A percentile compares a stretch with the other conserved stretches of the same genome.
phyloP scores from a whole-genome alignment of 306 rosid species.

The Geum urbanum region DNA sequence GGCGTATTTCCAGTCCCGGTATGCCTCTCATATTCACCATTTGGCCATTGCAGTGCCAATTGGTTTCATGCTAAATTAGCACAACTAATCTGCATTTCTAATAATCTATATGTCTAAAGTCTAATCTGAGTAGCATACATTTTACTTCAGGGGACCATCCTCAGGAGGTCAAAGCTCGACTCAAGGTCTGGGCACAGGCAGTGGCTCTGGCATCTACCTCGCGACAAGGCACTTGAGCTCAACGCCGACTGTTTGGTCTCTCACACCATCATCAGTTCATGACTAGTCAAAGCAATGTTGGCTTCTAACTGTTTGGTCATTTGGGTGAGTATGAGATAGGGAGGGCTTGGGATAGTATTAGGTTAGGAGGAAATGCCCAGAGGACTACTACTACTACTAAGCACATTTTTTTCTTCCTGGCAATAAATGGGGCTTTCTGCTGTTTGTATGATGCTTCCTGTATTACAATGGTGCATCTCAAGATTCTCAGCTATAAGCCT shows the following conservation, averaged over 20 bases:
- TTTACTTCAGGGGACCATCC: constrained; percentile 67
- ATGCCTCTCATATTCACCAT: background rate
- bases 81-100: background rate
- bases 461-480: background rate
- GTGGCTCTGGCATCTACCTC: constrained; percentile 78
- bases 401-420: constrained; percentile 5
- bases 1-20: constrained; percentile 86
- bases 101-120: background rate
- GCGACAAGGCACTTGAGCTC: constrained; percentile 34
- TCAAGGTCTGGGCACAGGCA: constrained; percentile 88
- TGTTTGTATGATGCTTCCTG: constrained; percentile 1
- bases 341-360: background rate
- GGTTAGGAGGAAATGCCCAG: background rate
- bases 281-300: background rate
- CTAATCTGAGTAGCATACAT: background rate
- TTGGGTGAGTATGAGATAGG: background rate
- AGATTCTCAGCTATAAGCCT: background rate
- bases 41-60: constrained; percentile 3
- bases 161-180: constrained; percentile 80
- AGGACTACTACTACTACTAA: background rate
- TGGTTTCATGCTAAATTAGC: background rate
- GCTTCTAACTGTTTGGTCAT: background rate
- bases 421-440: background rate
- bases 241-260: background rate
- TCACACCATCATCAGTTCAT: no score